A percentile compares a stretch with the other conserved stretches of the same genome.
phyloP scores from a whole-genome alignment of 306 rosid species.

The Crataegus laevigata region DNA sequence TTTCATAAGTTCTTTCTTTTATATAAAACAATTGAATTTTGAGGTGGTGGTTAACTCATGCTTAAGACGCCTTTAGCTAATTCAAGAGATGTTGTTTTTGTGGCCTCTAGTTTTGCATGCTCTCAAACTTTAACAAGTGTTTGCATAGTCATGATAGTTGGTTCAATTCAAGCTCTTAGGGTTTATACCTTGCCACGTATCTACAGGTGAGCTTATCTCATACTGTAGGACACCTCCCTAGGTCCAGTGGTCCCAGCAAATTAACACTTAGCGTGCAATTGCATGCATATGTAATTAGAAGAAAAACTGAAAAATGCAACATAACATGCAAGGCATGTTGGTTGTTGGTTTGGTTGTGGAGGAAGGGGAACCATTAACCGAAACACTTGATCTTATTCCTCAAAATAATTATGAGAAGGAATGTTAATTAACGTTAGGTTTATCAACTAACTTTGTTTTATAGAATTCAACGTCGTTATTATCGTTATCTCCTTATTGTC shows the following conservation, averaged over 20 bases:
- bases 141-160: neutral
- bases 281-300: neutral
- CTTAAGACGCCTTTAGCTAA: neutral
- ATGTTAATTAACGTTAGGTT: neutral
- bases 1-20: neutral
- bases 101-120: neutral
- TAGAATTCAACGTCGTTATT: neutral
- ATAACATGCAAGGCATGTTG: neutral
- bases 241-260: neutral
- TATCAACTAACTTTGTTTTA: neutral
- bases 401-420: neutral
- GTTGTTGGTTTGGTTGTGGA: neutral
- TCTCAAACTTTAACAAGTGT: neutral
- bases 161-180: neutral
- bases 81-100: neutral
- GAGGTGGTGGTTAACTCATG: conserved; percentile 21
- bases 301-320: neutral
- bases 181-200: neutral
- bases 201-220: neutral
- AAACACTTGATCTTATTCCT: neutral
- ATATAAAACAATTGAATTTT: neutral
- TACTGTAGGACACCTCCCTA: neutral
- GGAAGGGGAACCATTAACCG: neutral
- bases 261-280: neutral
- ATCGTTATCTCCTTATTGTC: neutral